Base-by-base conservation (phyloP, 805 yeast species). In the Metschnikowia borealis region DNA sequence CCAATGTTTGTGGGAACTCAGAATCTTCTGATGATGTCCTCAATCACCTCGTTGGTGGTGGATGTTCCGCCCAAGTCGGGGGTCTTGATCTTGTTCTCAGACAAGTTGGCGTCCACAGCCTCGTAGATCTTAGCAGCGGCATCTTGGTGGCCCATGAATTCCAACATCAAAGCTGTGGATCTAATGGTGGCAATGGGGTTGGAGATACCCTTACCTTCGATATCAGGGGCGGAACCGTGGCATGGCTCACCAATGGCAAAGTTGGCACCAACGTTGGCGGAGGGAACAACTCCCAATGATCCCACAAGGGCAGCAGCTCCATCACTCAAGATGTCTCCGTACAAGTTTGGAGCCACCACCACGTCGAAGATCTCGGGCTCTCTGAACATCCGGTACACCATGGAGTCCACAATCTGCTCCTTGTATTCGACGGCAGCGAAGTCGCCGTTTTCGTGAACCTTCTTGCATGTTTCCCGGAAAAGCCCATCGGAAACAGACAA, bases 201-300 rank as follows among this genome's bases (percentile, higher is more conserved):
- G 47, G 97, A 81, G 62, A 89, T 88, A 62, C 94, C 94, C 71
- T 80, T 84, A 62, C 99, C 99, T 68, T 91, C 96, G 59, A 94
- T 94, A 70, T 94, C 99, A 50, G 99, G 99, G 49, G 99, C 99
- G 50, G 96, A 88, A 54, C 99, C 99, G 74, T 94, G 99, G 68
- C 97, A 91, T 66, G 99, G 99, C 75, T 94, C 99, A 68, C 99
- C 99, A 66, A 94, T 89, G 56, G 95, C 97, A 66, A 94, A 92
- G 67, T 79, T 73, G 67, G 90, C 96, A 64, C 99, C 99, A 56
- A 94, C 99, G 65, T 94, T 94, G 54, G 98, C 98, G 48, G 96
- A 86, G 63, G 99, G 98, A 50, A 94, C 97, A 51, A 94, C 96
- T 66, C 99, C 99, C 57, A 94, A 81, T 31, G 98, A 92, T 46